phyloP scores from a whole-genome alignment of 2,329 filamentous ascomycete genomes.

The Fusarium humuli region DNA sequence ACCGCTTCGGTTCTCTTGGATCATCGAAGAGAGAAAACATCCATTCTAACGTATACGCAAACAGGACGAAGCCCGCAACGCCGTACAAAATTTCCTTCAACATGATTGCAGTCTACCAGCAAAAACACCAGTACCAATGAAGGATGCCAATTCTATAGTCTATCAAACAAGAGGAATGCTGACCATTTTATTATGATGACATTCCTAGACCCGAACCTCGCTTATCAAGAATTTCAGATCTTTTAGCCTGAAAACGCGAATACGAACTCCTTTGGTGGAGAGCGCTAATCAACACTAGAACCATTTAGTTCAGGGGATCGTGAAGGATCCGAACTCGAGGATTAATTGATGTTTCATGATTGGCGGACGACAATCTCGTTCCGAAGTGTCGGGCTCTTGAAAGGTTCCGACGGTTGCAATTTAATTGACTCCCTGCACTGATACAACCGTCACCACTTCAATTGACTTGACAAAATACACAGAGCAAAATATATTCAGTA shows the following conservation, averaged over 20 bases:
- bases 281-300: neutral
- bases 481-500: neutral
- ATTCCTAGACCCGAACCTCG: neutral
- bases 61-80: constrained; percentile 14
- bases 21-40: constrained; percentile 34
- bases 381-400: neutral
- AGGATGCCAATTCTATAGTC: neutral
- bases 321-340: neutral
- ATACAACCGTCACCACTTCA: rapidly evolving
- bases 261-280: constrained; percentile 24
- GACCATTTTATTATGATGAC: neutral
- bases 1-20: constrained; percentile 31
- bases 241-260: neutral
- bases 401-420: neutral
- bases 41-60: constrained; percentile 36
- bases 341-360: neutral
- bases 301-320: neutral
- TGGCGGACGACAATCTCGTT: neutral
- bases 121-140: neutral
- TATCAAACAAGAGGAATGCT: neutral
- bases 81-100: constrained; percentile 27
- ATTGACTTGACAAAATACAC: neutral
- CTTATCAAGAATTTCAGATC: constrained; percentile 3
- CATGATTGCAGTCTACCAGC: constrained; percentile 15
- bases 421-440: neutral